Conservation (phyloP, 2,329 filamentous ascomycete species). For the Incumbomyces lentus region DNA sequence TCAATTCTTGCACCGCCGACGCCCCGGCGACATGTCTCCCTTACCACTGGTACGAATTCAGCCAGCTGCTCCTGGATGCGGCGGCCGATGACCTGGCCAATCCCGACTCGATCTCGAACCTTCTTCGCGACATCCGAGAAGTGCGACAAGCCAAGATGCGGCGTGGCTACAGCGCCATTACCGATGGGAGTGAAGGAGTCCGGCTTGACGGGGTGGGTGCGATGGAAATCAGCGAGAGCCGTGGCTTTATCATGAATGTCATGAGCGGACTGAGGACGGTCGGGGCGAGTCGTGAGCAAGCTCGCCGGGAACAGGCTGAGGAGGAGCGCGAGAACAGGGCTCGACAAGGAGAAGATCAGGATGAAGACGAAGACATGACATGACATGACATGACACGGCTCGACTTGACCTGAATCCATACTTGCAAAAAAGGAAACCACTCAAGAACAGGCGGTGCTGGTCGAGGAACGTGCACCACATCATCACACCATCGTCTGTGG, state of each 20-base stretch:
- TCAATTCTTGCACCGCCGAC: conserved; percentile 61
- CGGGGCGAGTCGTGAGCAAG: conserved; percentile 68
- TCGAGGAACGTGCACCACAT: too few species aligned
- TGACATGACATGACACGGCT: not conserved
- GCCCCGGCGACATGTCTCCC: conserved; percentile 63
- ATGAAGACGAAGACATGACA: conserved; percentile 49
- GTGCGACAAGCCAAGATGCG: conserved; percentile 83
- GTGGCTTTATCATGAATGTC: conserved; percentile 73
- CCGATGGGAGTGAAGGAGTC: conserved; percentile 61
- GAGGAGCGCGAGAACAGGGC: conserved; percentile 48
- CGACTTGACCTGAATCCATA: too few species aligned
- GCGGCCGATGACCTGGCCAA: conserved; percentile 72
- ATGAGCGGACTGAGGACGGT: conserved; percentile 78
- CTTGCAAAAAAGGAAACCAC: not conserved
- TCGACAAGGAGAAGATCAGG: conserved; percentile 40
- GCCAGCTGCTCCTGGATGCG: conserved; percentile 74
- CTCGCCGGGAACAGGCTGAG: conserved; percentile 64
- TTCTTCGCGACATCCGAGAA: conserved; percentile 74
- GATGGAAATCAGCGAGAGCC: conserved; percentile 82
- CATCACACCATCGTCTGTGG: too few species aligned
- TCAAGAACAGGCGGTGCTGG: not conserved
- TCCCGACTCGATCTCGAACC: conserved; percentile 60
- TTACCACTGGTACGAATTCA: conserved; percentile 91
- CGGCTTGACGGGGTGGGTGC: conserved; percentile 73
- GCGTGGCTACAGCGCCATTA: conserved; percentile 59